phyloP scores from a whole-genome alignment of 2,329 filamentous ascomycete species.

The Apiospora malaysiana region DNA sequence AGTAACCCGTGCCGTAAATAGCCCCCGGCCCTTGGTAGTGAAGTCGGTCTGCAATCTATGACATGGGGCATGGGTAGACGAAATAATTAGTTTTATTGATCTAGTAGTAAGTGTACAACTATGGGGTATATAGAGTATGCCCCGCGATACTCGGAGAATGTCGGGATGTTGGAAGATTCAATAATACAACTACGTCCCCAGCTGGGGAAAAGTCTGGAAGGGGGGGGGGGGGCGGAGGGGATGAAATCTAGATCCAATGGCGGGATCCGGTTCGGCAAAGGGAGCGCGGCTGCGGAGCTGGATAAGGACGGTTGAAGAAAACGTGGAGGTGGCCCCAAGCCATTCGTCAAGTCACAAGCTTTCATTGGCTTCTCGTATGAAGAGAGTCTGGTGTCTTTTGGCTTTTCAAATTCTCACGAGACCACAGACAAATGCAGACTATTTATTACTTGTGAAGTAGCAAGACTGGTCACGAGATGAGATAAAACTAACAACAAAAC shows the following conservation, averaged over 20 bases:
- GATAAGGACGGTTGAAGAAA: slow-evolving; percentile 8
- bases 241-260: slow-evolving; percentile 4
- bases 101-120: not conserved
- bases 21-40: not conserved
- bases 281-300: slow-evolving; percentile 5
- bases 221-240: too few relatives aligned
- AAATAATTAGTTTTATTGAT: not conserved
- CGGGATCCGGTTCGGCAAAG: slow-evolving; percentile 12
- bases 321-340: slow-evolving; percentile 3
- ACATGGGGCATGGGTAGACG: not conserved
- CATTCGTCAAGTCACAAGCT: not conserved
- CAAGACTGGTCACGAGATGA: not conserved
- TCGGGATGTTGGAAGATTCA: not conserved
- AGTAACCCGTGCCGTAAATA: not conserved
- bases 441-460: not conserved
- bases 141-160: slow-evolving; percentile 2
- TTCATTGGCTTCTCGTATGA: not conserved
- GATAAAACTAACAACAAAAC: not conserved
- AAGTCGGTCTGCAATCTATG: not conserved
- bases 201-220: slow-evolving; percentile 9
- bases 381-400: not conserved
- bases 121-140: not conserved
- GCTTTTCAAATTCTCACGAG: not conserved
- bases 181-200: not conserved
- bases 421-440: not conserved